Evolutionary conservation across 208 protist species (phyloP).

Genomic region (Leishmania amazonensis): DNA sequence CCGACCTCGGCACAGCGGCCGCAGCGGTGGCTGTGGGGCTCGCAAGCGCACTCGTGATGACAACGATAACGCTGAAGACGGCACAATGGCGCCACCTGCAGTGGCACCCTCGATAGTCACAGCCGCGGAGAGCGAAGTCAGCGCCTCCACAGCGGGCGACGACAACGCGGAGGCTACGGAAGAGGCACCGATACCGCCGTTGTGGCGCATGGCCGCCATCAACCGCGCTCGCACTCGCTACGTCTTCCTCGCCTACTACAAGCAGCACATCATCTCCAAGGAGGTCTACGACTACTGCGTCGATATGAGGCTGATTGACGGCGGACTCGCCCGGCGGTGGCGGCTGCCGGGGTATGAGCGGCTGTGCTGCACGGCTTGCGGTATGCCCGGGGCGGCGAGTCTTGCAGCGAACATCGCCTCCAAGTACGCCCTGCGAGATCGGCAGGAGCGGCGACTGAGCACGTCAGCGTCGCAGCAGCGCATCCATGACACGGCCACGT

Average conservation of each 20-base stretch:
- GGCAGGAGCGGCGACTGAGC: slow-evolving; percentile 35
- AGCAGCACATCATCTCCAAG: slow-evolving; percentile 47
- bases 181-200: slow-evolving; percentile 47
- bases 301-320: slow-evolving; percentile 87
- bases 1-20: slow-evolving; percentile 5
- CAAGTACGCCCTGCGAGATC: slow-evolving; percentile 64
- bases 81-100: slow-evolving; percentile 4
- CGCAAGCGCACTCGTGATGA: slow-evolving; percentile 19
- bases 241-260: slow-evolving; percentile 69
- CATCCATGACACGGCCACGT: slow-evolving; percentile 34
- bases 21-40: background rate
- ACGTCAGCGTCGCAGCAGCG: slow-evolving; percentile 8
- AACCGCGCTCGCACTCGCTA: slow-evolving; percentile 84
- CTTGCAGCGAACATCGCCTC: slow-evolving; percentile 49
- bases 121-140: background rate
- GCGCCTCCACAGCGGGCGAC: background rate
- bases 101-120: background rate
- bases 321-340: slow-evolving; percentile 75
- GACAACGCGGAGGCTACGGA: slow-evolving; percentile 8
- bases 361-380: slow-evolving; percentile 84
- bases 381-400: slow-evolving; percentile 66
- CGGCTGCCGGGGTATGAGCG: slow-evolving; percentile 81
- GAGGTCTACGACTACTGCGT: slow-evolving; percentile 87
- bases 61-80: background rate
- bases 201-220: slow-evolving; percentile 83